These are phyloP conservation scores for Carex littledalei DNA, from an alignment of 176 grass and related monocot species.

Conservation along the genomic window DNA sequence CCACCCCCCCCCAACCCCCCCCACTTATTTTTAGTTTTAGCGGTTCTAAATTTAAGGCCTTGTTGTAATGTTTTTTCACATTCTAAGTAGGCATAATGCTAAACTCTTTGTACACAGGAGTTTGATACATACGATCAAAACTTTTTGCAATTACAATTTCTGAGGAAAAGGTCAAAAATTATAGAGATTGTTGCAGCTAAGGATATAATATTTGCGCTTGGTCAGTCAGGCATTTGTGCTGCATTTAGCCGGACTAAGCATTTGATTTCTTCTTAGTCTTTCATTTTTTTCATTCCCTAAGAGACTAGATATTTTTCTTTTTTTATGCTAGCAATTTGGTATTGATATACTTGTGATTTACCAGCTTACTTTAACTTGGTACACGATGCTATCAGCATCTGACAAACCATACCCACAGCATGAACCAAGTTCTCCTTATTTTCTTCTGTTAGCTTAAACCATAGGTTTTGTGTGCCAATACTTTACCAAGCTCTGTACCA, in stretches of 20 bases:
- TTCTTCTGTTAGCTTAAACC: not conserved
- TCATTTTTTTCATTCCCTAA: not conserved
- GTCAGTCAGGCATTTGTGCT: slow-evolving; percentile 85
- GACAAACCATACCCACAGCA: too few species aligned
- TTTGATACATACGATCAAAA: slow-evolving; percentile 92
- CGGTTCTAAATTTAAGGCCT: not conserved
- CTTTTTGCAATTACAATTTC: slow-evolving; percentile 89
- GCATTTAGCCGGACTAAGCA: slow-evolving; percentile 76
- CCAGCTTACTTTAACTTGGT: not conserved
- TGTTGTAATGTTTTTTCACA: not conserved
- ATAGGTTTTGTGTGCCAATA: not conserved
- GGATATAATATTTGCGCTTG: slow-evolving; percentile 97
- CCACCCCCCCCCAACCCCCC: too few species aligned
- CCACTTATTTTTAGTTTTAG: not conserved
- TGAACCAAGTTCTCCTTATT: too few species aligned
- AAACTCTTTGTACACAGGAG: slow-evolving; percentile 39
- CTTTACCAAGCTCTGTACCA: not conserved
- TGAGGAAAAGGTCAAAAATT: slow-evolving; percentile 90
- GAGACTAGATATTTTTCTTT: not conserved
- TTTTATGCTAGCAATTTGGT: too few species aligned
- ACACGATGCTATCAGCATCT: not conserved
- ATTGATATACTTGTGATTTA: too few species aligned
- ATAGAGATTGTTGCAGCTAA: slow-evolving; percentile 96
- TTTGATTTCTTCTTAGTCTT: not conserved
- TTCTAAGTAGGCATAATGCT: not conserved